Conservation (phyloP, 2,329 filamentous ascomycete genomes). For the Calonectria crousiana region DNA sequence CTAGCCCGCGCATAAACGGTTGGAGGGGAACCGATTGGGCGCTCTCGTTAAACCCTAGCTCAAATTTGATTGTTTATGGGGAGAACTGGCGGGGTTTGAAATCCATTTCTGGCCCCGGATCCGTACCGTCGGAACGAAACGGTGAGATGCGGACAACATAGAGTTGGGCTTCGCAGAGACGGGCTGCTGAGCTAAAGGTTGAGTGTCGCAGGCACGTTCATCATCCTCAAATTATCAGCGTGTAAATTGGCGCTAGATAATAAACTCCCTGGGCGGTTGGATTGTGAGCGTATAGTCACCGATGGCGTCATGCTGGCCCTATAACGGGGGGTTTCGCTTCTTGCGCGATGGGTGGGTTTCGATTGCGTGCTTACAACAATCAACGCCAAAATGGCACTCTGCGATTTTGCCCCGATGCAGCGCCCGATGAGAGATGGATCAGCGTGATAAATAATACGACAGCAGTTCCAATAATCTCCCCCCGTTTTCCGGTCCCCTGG, state of each 20-base stretch:
- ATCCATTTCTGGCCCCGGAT: background rate
- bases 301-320: constrained; percentile 23
- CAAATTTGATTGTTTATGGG: background rate
- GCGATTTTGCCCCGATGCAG: background rate
- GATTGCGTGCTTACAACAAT: constrained; percentile 24
- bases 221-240: background rate
- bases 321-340: background rate
- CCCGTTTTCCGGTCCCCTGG: background rate
- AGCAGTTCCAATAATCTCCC: background rate
- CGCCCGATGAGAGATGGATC: background rate
- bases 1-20: background rate
- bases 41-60: background rate
- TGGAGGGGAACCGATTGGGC: background rate
- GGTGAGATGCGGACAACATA: background rate
- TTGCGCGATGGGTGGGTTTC: constrained; percentile 13
- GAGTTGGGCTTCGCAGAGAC: background rate
- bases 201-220: background rate
- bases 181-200: background rate
- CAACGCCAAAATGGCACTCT: background rate
- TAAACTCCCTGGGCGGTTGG: background rate
- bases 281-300: constrained; percentile 3
- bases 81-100: background rate
- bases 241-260: constrained; percentile 6
- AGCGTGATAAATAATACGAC: background rate
- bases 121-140: background rate